These are phyloP conservation scores for Phytopythium boreale DNA, from an alignment of 352 stramenopile genomes.

Conservation along the genomic window DNA sequence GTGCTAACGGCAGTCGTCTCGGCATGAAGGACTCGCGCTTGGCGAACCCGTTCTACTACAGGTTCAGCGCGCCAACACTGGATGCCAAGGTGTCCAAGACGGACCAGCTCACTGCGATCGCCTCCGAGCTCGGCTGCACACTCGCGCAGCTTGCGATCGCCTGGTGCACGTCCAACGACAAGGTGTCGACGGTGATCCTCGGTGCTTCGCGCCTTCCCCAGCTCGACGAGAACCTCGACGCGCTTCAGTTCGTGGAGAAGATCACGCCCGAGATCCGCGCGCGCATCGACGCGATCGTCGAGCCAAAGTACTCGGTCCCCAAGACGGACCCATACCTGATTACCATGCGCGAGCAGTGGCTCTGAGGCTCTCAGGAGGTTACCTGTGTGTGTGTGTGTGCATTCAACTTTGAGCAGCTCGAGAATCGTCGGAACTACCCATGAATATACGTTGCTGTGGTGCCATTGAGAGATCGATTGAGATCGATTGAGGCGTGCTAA, in stretches of 20 bases:
- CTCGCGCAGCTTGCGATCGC: constrained; percentile 50
- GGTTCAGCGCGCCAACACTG: constrained; percentile 32
- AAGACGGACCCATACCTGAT: constrained; percentile 18
- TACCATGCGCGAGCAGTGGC: constrained; percentile 23
- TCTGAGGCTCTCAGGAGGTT: constrained; percentile 11
- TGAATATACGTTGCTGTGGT: neutral
- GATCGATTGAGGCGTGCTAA: neutral
- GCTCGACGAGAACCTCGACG: constrained; percentile 63
- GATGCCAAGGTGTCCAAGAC: constrained; percentile 47
- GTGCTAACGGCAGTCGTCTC: constrained; percentile 6
- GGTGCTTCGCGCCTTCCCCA: constrained; percentile 49
- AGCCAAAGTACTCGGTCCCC: constrained; percentile 30
- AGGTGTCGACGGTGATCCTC: constrained; percentile 53
- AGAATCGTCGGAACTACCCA: too few relatives aligned
- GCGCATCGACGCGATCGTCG: constrained; percentile 59
- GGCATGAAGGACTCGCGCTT: constrained; percentile 37
- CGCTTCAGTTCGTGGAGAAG: constrained; percentile 46
- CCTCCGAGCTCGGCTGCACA: constrained; percentile 47
- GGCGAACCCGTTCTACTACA: constrained; percentile 30
- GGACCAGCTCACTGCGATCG: constrained; percentile 32
- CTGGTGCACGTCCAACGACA: constrained; percentile 45
- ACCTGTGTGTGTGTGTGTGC: too few relatives aligned
- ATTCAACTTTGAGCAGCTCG: too few relatives aligned
- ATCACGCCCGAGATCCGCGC: constrained; percentile 56
- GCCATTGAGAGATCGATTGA: neutral